Evolutionary conservation across 2,329 filamentous ascomycete species (phyloP).

Genomic region (Furcasterigmium sp.): DNA sequence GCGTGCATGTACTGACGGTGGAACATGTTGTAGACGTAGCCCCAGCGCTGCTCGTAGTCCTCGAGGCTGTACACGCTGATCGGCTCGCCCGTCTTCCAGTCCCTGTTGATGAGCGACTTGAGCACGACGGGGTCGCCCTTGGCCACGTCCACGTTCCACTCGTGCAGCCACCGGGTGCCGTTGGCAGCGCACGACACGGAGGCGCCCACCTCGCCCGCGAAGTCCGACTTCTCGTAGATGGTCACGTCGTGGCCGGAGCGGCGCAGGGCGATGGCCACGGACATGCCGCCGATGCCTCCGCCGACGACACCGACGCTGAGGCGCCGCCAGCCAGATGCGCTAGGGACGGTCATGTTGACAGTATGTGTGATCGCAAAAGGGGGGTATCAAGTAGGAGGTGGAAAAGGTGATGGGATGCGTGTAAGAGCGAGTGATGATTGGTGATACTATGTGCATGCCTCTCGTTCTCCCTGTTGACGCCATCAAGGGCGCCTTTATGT

Average conservation of each 20-base stretch:
- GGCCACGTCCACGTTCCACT: slow-evolving; percentile 60
- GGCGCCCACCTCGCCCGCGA: slow-evolving; percentile 62
- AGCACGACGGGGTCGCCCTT: slow-evolving; percentile 63
- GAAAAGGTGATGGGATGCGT: neutral
- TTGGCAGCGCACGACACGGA: slow-evolving; percentile 66
- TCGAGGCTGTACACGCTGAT: slow-evolving; percentile 58
- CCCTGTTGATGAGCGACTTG: slow-evolving; percentile 61
- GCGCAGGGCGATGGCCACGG: slow-evolving; percentile 38
- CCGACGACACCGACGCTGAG: slow-evolving; percentile 40
- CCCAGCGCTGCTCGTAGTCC: slow-evolving; percentile 63
- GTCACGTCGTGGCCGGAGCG: slow-evolving; percentile 44
- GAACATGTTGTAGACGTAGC: slow-evolving; percentile 64
- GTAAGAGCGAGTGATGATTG: neutral
- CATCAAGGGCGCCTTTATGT: neutral
- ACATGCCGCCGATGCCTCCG: slow-evolving; percentile 43
- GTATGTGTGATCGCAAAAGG: neutral
- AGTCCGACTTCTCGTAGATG: slow-evolving; percentile 63
- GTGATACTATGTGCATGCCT: neutral
- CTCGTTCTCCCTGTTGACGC: neutral
- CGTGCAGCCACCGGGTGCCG: slow-evolving; percentile 63
- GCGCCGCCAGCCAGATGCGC: slow-evolving; percentile 31
- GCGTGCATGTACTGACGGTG: slow-evolving; percentile 64
- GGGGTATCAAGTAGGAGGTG: neutral
- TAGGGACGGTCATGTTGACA: slow-evolving; percentile 16
- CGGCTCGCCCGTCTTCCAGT: slow-evolving; percentile 65